Evolutionary conservation across 106 monocot genomes (phyloP), one percentile per base, ranked within the genome.

Genomic region (Apostasia ramifera): DNA sequence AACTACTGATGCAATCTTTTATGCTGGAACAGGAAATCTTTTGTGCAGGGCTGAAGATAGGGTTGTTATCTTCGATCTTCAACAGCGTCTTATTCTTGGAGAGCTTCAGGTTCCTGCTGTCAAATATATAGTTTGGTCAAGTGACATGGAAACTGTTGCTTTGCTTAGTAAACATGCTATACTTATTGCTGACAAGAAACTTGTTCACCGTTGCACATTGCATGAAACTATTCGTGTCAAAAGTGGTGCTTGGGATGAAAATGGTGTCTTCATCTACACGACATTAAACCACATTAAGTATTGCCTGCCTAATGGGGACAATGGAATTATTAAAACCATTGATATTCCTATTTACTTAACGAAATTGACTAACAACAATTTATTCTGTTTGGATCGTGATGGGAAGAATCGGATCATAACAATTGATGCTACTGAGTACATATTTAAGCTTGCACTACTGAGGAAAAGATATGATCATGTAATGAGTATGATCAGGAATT

Each of bases 221-320:
- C 94, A 94, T 73, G 94, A 94, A 76, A 94, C 94, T 1, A 94
- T 90, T n/a, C 90, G 94, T 73, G 87, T 94, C 5, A 94, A 94
- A 71, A 94, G 90, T 83, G 94, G 94, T 68, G 90, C 94, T 55
- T 94, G 94, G 94, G 94, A 94, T 83, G 90, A 94, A 12, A 94
- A 94, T 82, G 94, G 94, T 43, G 83, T 94, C 57, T 90, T 94
- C 60, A 83, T 94, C 40, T 94, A 94, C 62, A 87, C 94, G 14
- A 94, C 94, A 0, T 66, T 94, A 66, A 94, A 90, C 66, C 94
- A 94, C 78, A 90, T 94, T 44, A 94, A 94, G 64, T 94, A 94
- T 52, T 94, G 94, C 53, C 90, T 94, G 63, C 90, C 94, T 5
- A 94, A 90, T 83, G 94, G 94, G 10, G 94, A 94, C 43, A 87